A percentile compares a stretch with the other conserved stretches of the same genome.
Evolutionary conservation across 805 yeast species (phyloP).

Genomic region (Blastobotrys peoriensis): DNA sequence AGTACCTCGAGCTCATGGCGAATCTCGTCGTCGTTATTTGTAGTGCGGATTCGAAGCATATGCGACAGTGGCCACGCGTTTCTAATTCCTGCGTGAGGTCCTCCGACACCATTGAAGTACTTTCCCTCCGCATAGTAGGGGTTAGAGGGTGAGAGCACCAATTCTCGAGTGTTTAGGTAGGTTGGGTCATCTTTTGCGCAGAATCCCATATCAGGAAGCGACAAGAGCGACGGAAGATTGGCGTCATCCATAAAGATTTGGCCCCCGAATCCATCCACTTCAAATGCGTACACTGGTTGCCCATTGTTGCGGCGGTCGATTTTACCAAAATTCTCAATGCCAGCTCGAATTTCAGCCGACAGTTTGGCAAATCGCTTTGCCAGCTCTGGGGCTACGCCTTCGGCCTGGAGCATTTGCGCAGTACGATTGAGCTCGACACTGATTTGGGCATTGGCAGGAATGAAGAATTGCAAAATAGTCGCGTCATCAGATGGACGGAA

Average conservation of each 20-base stretch:
- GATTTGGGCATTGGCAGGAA: conserved; percentile 82
- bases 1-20: conserved; percentile 39
- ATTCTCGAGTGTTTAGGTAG: conserved; percentile 68
- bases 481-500: conserved; percentile 90
- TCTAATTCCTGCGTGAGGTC: conserved; percentile 77
- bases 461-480: conserved; percentile 67
- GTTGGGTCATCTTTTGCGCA: conserved; percentile 42
- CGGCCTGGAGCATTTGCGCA: conserved; percentile 19
- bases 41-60: conserved; percentile 62
- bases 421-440: conserved; percentile 51
- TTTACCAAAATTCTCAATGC: conserved; percentile 58
- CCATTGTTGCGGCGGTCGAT: conserved; percentile 64
- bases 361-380: conserved; percentile 24
- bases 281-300: conserved; percentile 69
- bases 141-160: conserved; percentile 58
- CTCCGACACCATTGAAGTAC: conserved; percentile 69
- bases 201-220: conserved; percentile 73
- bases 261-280: conserved; percentile 83
- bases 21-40: conserved; percentile 65
- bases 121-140: conserved; percentile 65
- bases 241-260: conserved; percentile 81
- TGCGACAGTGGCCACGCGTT: conserved; percentile 87
- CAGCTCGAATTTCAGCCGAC: conserved; percentile 42
- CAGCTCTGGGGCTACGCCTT: conserved; percentile 12
- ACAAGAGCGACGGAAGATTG: conserved; percentile 63